Conservation (phyloP, 208 protist genomes). For the Spongospora subterranea region DNA sequence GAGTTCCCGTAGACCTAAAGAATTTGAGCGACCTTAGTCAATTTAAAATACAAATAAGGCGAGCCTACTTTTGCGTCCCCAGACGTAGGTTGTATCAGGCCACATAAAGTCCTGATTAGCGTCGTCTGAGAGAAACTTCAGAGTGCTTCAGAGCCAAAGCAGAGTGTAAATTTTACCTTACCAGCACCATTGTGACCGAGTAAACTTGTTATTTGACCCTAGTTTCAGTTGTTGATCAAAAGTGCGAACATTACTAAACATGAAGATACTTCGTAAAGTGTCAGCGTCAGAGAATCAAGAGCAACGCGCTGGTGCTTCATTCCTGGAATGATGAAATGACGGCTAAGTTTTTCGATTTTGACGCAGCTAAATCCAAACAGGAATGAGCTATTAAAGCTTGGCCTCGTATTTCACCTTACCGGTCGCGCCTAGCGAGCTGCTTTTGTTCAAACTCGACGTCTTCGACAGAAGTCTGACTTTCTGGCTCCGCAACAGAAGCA, state of each 20-base stretch:
- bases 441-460: neutral
- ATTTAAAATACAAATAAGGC: neutral
- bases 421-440: neutral
- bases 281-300: conserved; percentile 62
- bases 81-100: conserved; percentile 65
- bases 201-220: conserved; percentile 4
- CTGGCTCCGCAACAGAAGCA: too few relatives aligned
- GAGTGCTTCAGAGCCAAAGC: neutral
- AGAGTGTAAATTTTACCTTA: neutral
- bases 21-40: neutral
- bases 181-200: conserved; percentile 58
- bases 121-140: conserved; percentile 58
- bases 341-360: neutral
- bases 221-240: neutral
- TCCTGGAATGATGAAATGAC: neutral
- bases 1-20: neutral
- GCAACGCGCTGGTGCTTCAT: conserved; percentile 44
- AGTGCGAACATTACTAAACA: neutral
- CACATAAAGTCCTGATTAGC: conserved; percentile 68
- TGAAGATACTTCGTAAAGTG: conserved; percentile 48
- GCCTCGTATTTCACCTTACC: too few relatives aligned
- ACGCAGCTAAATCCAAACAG: neutral
- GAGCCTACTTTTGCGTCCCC: conserved; percentile 61
- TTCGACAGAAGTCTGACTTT: too few relatives aligned
- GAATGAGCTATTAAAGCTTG: too few relatives aligned